Percentiles rank a stretch among this genome's conserved stretches.
These are phyloP conservation scores for Aspergillus egyptiacus DNA, from an alignment of 495 filamentous ascomycete species.

Conservation along the genomic window DNA sequence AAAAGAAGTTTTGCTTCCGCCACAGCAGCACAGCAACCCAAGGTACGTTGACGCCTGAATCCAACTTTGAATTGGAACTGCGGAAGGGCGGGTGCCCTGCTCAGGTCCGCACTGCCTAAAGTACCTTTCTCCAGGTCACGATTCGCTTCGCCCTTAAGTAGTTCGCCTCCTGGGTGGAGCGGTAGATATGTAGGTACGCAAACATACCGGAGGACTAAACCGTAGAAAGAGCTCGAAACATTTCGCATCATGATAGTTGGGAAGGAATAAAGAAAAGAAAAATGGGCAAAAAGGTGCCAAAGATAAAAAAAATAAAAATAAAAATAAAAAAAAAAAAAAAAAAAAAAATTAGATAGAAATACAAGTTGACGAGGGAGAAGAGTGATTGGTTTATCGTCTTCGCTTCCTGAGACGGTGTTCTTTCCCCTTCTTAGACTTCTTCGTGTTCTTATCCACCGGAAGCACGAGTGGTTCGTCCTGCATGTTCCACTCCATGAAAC, in stretches of 20 bases:
- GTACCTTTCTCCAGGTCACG: too few relatives aligned
- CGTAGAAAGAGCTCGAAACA: background rate
- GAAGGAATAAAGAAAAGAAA: background rate
- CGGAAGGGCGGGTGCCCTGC: too few relatives aligned
- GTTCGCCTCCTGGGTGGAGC: too few relatives aligned
- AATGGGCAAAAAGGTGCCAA: background rate
- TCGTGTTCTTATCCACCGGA: slow-evolving; percentile 76
- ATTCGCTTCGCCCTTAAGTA: too few relatives aligned
- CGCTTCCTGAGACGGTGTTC: slow-evolving; percentile 50
- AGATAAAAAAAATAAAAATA: background rate
- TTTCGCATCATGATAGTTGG: background rate
- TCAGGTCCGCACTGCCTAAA: too few relatives aligned
- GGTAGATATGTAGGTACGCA: too few relatives aligned
- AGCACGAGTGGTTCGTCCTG: slow-evolving; percentile 72
- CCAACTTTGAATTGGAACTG: too few relatives aligned
- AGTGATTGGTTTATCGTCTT: slow-evolving; percentile 25
- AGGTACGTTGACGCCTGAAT: too few relatives aligned
- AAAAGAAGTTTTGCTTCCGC: too few relatives aligned
- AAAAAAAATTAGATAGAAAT: slow-evolving; percentile 7
- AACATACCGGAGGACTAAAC: background rate
- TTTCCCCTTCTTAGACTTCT: slow-evolving; percentile 67
- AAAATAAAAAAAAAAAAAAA: slow-evolving; percentile 7
- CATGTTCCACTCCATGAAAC: slow-evolving; percentile 68
- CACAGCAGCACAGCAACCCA: too few relatives aligned
- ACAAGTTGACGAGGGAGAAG: background rate